phyloP scores from a whole-genome alignment of 441 rosid species.

The Brassica hybrid region DNA sequence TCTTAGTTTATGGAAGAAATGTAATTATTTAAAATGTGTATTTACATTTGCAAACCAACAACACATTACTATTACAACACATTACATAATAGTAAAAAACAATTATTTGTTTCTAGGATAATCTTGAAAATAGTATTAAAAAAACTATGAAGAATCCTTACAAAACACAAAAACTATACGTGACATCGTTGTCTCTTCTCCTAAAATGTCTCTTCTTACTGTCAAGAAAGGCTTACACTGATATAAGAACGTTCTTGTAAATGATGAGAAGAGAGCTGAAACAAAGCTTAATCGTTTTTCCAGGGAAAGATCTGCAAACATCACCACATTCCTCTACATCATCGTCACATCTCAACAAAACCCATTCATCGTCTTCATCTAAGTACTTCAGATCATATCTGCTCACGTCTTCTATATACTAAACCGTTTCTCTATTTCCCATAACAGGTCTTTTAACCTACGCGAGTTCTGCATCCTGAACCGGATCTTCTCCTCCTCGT shows the following conservation, averaged over 20 bases:
- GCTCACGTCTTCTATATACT: constrained; percentile 57
- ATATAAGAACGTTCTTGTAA: constrained; percentile 48
- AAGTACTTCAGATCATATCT: constrained; percentile 74
- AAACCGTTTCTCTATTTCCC: constrained; percentile 73
- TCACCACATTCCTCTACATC: constrained; percentile 87
- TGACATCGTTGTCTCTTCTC: background rate
- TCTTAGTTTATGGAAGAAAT: background rate
- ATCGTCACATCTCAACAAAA: constrained; percentile 79
- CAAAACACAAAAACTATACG: constrained; percentile 23
- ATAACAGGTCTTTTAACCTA: constrained; percentile 54
- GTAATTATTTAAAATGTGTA: background rate
- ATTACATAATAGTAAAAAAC: constrained; percentile 1
- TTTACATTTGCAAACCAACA: background rate
- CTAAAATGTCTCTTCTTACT: constrained; percentile 8
- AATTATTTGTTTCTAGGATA: background rate
- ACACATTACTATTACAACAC: constrained; percentile 1
- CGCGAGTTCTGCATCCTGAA: constrained; percentile 61
- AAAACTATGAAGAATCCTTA: constrained; percentile 34
- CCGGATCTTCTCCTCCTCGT: constrained; percentile 68
- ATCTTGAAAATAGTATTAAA: constrained; percentile 13
- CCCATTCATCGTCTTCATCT: constrained; percentile 95
- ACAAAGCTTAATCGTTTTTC: constrained; percentile 63
- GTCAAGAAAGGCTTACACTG: constrained; percentile 44
- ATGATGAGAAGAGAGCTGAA: constrained; percentile 66
- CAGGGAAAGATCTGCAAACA: constrained; percentile 54